Percentiles rank a stretch among this genome's conserved stretches.
Evolutionary conservation across 371 early-diverging fungal genomes (phyloP).

Genomic region (Apophysomyces ossiformis): DNA sequence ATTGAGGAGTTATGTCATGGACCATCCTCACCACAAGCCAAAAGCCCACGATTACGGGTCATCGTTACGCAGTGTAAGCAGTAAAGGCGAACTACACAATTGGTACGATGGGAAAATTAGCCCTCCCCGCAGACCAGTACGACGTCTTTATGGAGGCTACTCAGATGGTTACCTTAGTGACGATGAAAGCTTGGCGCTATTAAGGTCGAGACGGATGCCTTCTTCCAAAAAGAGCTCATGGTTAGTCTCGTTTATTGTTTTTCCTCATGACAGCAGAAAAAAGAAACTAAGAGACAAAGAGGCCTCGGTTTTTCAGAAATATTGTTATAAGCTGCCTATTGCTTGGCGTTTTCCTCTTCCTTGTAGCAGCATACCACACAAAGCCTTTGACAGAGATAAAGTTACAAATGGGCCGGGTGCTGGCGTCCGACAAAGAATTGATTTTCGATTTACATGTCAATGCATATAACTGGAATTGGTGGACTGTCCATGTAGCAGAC

Average conservation of each 20-base stretch:
- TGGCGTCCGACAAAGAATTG: slow-evolving; percentile 70
- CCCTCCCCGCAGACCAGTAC: neutral
- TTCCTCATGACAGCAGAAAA: neutral
- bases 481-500: slow-evolving; percentile 59
- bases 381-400: slow-evolving; percentile 53
- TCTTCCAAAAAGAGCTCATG: neutral
- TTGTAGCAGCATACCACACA: slow-evolving; percentile 26
- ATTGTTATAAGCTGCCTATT: slow-evolving; percentile 18
- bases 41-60: slow-evolving; percentile 1
- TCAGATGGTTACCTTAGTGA: slow-evolving; percentile 49
- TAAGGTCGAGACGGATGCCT: slow-evolving; percentile 16
- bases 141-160: slow-evolving; percentile 9
- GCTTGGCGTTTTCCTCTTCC: slow-evolving; percentile 16
- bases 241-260: neutral
- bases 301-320: slow-evolving; percentile 21
- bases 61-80: neutral
- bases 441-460: slow-evolving; percentile 67
- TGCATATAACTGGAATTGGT: slow-evolving; percentile 61
- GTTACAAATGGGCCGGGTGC: slow-evolving; percentile 58
- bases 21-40: slow-evolving; percentile 31
- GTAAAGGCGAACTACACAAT: neutral
- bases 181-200: slow-evolving; percentile 41
- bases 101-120: slow-evolving; percentile 1
- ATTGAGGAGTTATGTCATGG: slow-evolving; percentile 35
- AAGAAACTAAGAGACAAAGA: slow-evolving; percentile 7